Base-by-base conservation (phyloP, 2,329 filamentous ascomycete genomes). In the Talaromyces sp. region DNA sequence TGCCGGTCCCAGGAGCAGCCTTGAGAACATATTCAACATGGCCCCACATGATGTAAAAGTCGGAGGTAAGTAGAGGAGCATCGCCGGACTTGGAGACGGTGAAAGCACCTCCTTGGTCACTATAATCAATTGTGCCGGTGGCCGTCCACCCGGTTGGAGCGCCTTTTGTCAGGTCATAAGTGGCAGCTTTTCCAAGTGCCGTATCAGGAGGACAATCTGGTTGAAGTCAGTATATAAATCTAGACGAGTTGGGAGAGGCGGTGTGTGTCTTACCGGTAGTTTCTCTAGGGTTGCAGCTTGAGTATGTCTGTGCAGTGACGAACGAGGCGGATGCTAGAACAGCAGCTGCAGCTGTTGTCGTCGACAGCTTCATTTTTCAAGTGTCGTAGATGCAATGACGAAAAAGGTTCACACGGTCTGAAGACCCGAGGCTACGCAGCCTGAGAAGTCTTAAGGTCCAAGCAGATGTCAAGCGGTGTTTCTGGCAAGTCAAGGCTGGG, bases 11-110 rank as follows among this genome's bases (percentile, higher is more conserved):
- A 0, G 92, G 88, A 10, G 95, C 92, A 27, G 91, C 87, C 77
- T 93, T 93, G 80, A 97, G 83, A 32, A 86, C 88, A 66, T 93
- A 85, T 66, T 96, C 89, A 71, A 97, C 90, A 64, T 88, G 89
- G 66, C 95, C 95, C 74, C 97, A 99, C 95, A 99, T 98, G 79
- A 99, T 96, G 82, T 97, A 98, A 85, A 96, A 98, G 69, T 95
- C 86, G 63, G 92, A 96, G 65, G 84, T 84, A 63, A 99, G 85
- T 73, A 93, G 89, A 0, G 95, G 95, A 3, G 91, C 85, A 71
- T 99, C 91, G 60, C 93, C 93, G 56, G 87, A 82, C 70, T 87
- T 80, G 57, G 85, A 77, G 57, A 99, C 88, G 27, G 90, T 92
- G 73, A 99, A 96, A 27, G 84, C 93, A 62, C 95, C 95, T 71